Base-by-base conservation (phyloP, 805 yeast species). In the Lipomyces yamadae region DNA sequence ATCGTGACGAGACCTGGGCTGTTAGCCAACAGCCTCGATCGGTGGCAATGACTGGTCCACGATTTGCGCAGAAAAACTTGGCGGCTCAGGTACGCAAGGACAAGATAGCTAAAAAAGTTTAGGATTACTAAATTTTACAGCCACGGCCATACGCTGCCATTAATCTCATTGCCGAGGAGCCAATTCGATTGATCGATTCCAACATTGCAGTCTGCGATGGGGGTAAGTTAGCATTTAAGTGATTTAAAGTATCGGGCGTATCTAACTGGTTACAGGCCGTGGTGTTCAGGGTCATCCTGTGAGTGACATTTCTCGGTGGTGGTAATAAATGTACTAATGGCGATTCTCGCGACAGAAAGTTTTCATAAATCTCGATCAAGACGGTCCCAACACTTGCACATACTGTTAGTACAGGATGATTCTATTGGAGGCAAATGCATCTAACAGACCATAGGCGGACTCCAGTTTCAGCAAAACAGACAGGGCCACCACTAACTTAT, bases 71-170 rank as follows among this genome's bases (percentile, higher is more conserved):
- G 73, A 85, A 80, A 70, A 92, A 91, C 74, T 80, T 91, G 64
- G 78, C 79, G 4, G 75, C 79, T 35, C 74, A 72, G 61, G 71
- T 68, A 33, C 10, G 63, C n/a, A 15, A 5, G 6, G 6, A 18
- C 13, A 15, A 52, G 32, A 32, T 34, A 10, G 3, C 10, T 52
- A 18, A 5, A 8, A 29, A 30, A 30, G 15, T 30, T 45, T 29
- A 32, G 30, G 8, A 35, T 45, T 30, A 24, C 39, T 29, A 13
- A 8, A 2, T 35, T 56, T 1, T 61, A 56, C 95, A 91, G 79
- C 97, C 97, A 63, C 84, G 83, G 73, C 92, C 96, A 5, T 86
- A 86, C 69, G 90, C 96, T 54, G 96, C 96, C 64, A 91, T 91
- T 74, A 95, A 91, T 56, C 83, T 91, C 77, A 89, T 91, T 72